Percentiles rank a stretch among this genome's conserved stretches.
Conservation (phyloP, 2,329 filamentous ascomycete species). For the Escovopsis sp. region DNA sequence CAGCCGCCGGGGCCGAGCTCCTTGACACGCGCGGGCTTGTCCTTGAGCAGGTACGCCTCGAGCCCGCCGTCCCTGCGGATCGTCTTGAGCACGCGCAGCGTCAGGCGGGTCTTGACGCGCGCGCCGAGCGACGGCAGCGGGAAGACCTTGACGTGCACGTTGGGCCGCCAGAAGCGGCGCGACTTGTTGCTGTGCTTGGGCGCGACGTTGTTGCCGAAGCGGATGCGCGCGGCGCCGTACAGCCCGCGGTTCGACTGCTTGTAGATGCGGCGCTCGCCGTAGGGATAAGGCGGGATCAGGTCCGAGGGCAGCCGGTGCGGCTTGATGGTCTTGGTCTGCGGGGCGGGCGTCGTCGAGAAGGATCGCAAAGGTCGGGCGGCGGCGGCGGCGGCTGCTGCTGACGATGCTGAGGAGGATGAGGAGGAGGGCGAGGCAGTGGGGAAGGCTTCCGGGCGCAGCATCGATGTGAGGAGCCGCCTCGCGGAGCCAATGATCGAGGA, state of each 20-base stretch:
- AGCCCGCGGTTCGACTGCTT: slow-evolving; percentile 69
- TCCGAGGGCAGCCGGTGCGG: slow-evolving; percentile 29
- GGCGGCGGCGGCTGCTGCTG: background rate
- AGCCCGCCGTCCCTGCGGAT: slow-evolving; percentile 80
- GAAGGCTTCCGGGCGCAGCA: slow-evolving; percentile 1
- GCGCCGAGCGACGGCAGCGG: slow-evolving; percentile 48
- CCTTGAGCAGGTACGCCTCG: slow-evolving; percentile 79
- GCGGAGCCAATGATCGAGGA: background rate
- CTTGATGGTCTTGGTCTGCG: slow-evolving; percentile 26
- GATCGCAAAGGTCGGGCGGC: slow-evolving; percentile 6
- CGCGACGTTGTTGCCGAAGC: slow-evolving; percentile 68
- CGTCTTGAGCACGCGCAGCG: slow-evolving; percentile 52
- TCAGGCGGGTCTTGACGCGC: slow-evolving; percentile 53
- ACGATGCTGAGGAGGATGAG: background rate
- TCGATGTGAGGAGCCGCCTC: background rate
- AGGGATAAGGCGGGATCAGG: slow-evolving; percentile 54
- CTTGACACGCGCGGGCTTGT: slow-evolving; percentile 62
- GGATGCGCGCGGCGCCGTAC: slow-evolving; percentile 55
- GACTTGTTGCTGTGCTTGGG: slow-evolving; percentile 55
- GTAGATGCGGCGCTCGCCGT: slow-evolving; percentile 54
- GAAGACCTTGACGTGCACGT: slow-evolving; percentile 54
- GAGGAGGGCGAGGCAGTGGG: slow-evolving; percentile 5
- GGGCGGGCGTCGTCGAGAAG: slow-evolving; percentile 24
- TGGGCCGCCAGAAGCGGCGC: slow-evolving; percentile 59
- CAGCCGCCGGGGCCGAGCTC: slow-evolving; percentile 84